These are phyloP conservation scores for Russula sp. DNA, from an alignment of 768 basidiomycete genomes.

Conservation along the genomic window DNA sequence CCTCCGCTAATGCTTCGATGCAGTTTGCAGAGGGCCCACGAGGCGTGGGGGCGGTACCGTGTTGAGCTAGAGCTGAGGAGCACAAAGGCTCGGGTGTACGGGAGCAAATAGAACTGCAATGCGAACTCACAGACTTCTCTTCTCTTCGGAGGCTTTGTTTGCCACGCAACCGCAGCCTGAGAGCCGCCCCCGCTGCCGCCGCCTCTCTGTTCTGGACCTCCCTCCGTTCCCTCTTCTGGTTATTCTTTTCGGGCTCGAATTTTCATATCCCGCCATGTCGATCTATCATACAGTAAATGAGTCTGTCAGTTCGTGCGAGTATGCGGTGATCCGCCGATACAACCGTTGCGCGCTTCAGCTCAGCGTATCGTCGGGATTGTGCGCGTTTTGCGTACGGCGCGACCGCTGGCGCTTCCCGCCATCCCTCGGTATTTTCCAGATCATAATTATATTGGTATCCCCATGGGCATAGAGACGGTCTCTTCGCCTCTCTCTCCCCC, in stretches of 20 bases:
- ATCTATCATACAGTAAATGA: conserved; percentile 7
- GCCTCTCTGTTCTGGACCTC: background rate
- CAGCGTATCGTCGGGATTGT: background rate
- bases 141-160: background rate
- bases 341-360: background rate
- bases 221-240: background rate
- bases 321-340: conserved; percentile 1
- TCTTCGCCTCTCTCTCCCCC: background rate
- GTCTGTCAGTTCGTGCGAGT: background rate
- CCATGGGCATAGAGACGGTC: conserved; percentile 7
- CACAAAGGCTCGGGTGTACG: background rate
- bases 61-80: background rate
- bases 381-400: background rate
- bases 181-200: background rate
- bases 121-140: background rate
- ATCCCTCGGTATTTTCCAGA: background rate
- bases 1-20: background rate
- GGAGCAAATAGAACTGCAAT: background rate
- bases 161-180: background rate
- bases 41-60: background rate
- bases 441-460: conserved; percentile 5
- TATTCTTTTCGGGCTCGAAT: background rate
- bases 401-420: background rate
- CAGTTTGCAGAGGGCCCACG: background rate
- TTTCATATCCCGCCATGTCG: conserved; percentile 1